Evolutionary conservation across 192 early-diverging fungal species (phyloP).

Genomic region (Mortierella antarctica): DNA sequence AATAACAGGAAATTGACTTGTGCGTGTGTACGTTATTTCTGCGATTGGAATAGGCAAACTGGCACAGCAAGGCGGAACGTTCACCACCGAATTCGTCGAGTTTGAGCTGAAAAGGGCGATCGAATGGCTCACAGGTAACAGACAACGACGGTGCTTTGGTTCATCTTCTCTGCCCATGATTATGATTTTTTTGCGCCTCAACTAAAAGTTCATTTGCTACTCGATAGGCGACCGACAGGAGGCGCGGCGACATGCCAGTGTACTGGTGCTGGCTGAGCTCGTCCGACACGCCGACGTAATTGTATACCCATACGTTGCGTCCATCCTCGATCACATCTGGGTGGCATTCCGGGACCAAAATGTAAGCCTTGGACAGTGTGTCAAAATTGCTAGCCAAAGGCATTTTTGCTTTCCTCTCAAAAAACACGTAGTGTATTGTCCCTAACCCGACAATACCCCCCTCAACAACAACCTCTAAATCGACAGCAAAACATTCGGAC

Average conservation of each 20-base stretch:
- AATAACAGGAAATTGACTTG: background rate
- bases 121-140: slow-evolving; percentile 86
- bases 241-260: slow-evolving; percentile 80
- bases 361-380: slow-evolving; percentile 21
- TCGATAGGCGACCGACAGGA: slow-evolving; percentile 75
- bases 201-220: too few species aligned
- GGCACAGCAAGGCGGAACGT: slow-evolving; percentile 71
- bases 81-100: slow-evolving; percentile 86
- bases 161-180: background rate
- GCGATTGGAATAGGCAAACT: slow-evolving; percentile 60
- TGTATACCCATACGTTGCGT: slow-evolving; percentile 82
- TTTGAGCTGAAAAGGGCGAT: slow-evolving; percentile 85
- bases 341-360: slow-evolving; percentile 84
- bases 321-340: slow-evolving; percentile 88
- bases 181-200: background rate
- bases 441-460: background rate
- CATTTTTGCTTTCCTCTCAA: background rate
- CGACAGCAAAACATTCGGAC: slow-evolving; percentile 78
- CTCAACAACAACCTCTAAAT: background rate
- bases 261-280: slow-evolving; percentile 80
- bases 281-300: slow-evolving; percentile 82
- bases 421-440: background rate
- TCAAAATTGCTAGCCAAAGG: background rate
- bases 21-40: background rate
- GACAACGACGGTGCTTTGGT: background rate